These are phyloP conservation scores for Metschnikowia borealis DNA, from an alignment of 805 yeast species.

Conservation along the genomic window DNA sequence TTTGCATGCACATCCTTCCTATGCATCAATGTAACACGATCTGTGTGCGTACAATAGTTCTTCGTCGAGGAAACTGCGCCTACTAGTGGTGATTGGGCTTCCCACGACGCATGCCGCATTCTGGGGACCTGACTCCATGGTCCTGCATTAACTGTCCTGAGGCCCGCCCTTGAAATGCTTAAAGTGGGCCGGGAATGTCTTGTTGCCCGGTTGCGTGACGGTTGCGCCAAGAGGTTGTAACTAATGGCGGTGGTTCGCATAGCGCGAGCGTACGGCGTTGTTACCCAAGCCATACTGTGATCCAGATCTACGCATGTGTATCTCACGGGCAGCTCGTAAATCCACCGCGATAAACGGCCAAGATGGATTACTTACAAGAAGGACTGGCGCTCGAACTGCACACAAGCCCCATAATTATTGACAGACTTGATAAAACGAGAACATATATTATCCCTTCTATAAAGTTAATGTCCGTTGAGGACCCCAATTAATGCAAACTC, in stretches of 20 bases:
- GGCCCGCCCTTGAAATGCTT: no score
- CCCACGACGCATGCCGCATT: not conserved
- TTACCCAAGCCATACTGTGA: not conserved
- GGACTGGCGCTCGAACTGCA: not conserved
- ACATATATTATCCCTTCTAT: conserved; percentile 14
- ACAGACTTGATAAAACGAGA: not conserved
- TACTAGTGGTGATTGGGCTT: not conserved
- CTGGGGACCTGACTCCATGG: no score
- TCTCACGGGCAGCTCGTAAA: not conserved
- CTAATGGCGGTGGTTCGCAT: not conserved
- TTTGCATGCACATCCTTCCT: not conserved
- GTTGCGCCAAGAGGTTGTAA: not conserved
- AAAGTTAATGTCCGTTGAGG: conserved; percentile 45
- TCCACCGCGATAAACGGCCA: not conserved
- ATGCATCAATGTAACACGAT: not conserved
- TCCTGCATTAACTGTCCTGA: no score
- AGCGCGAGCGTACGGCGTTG: not conserved
- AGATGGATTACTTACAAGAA: not conserved
- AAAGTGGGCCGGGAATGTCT: not conserved
- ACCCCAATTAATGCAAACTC: conserved; percentile 37
- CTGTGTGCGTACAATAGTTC: not conserved
- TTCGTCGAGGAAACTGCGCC: not conserved
- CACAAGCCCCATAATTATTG: not conserved
- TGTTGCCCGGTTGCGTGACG: no score
- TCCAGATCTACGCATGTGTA: not conserved